Percentiles rank a stretch among this genome's conserved stretches.
Evolutionary conservation across 768 basidiomycete species (phyloP).

Genomic region (Lyophyllum decastes): DNA sequence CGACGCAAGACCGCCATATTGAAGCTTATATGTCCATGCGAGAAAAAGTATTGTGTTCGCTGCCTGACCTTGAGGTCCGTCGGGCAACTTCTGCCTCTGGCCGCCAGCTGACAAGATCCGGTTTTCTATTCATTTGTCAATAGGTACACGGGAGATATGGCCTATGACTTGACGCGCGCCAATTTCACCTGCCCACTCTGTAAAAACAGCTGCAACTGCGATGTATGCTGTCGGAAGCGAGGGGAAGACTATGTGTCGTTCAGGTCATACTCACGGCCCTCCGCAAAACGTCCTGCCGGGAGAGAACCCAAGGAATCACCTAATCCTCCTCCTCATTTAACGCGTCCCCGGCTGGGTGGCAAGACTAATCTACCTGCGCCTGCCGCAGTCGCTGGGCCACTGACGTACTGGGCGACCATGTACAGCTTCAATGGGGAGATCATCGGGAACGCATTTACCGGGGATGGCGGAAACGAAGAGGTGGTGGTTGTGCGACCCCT

Average conservation of each 20-base stretch:
- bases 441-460: constrained; percentile 27
- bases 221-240: constrained; percentile 40
- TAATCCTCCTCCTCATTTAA: not conserved
- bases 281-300: not conserved
- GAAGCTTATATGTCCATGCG: constrained; percentile 13
- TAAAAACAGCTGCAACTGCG: constrained; percentile 48
- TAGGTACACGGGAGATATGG: constrained; percentile 28
- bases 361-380: constrained; percentile 11
- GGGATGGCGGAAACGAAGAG: constrained; percentile 18
- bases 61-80: constrained; percentile 19
- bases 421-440: constrained; percentile 29
- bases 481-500: constrained; percentile 18
- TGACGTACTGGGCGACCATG: constrained; percentile 30
- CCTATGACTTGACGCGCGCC: constrained; percentile 16
- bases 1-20: not conserved
- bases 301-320: not conserved
- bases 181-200: constrained; percentile 48
- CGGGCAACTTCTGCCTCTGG: constrained; percentile 2
- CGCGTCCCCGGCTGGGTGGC: constrained; percentile 3
- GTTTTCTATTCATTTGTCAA: not conserved
- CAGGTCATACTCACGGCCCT: not conserved
- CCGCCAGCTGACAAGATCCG: not conserved
- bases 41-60: constrained; percentile 20
- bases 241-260: constrained; percentile 44
- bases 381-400: constrained; percentile 14